These are phyloP conservation scores for Meira nashicola DNA, from an alignment of 1,284 basidiomycete genomes.

Conservation along the genomic window DNA sequence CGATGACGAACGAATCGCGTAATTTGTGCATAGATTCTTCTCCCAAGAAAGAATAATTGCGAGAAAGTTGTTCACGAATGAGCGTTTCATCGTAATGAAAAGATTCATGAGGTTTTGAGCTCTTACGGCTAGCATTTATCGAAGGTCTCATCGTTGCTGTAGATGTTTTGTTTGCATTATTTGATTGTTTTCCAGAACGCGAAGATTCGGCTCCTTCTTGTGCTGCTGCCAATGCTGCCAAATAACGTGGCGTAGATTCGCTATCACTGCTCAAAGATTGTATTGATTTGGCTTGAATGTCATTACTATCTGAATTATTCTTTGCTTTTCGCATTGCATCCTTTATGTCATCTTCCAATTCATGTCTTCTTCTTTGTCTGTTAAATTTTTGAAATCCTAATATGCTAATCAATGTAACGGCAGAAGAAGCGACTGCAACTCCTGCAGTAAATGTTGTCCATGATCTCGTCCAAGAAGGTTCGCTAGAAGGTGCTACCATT, in stretches of 20 bases:
- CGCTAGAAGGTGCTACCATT: neutral
- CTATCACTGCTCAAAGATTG: neutral
- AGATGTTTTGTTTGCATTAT: neutral
- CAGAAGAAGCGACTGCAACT: constrained; percentile 40
- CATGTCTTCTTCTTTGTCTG: constrained; percentile 25
- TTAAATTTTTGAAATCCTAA: constrained; percentile 30
- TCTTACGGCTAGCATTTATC: neutral
- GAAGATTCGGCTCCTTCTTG: constrained; percentile 20
- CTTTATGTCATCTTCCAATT: constrained; percentile 25
- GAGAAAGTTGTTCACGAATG: constrained; percentile 66
- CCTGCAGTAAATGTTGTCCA: constrained; percentile 23
- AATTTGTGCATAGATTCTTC: constrained; percentile 81
- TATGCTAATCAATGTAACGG: constrained; percentile 31
- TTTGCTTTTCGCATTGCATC: constrained; percentile 25
- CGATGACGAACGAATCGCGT: constrained; percentile 70
- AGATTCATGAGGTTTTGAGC: neutral
- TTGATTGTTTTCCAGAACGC: constrained; percentile 20
- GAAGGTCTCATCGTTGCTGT: neutral
- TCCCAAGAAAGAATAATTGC: constrained; percentile 92
- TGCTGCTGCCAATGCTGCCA: constrained; percentile 23
- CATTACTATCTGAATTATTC: neutral
- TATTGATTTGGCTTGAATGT: neutral
- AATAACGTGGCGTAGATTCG: constrained; percentile 33
- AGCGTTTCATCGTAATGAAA: constrained; percentile 50
- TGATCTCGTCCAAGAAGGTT: constrained; percentile 16